Percentiles rank a stretch among this genome's conserved stretches.
Conservation (phyloP, 352 stramenopile species). For the Elongisporangium prolatum region DNA sequence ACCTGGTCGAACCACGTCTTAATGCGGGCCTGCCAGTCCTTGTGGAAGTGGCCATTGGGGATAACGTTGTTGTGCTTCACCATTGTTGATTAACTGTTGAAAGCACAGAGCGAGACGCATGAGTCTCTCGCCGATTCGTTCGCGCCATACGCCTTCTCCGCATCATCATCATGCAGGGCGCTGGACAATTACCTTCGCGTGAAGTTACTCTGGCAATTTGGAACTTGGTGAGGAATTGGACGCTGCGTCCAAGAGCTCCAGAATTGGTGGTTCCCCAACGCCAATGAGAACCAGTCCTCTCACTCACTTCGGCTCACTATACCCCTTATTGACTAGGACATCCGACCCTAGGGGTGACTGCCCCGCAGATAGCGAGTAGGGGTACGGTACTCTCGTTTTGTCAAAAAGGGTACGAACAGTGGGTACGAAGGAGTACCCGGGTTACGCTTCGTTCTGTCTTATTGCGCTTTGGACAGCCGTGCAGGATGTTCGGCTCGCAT, state of each 20-base stretch:
- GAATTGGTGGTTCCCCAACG: constrained; percentile 85
- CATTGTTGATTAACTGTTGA: constrained; percentile 80
- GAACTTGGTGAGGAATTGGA: constrained; percentile 69
- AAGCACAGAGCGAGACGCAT: constrained; percentile 4
- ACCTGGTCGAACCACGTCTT: constrained; percentile 97
- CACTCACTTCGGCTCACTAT: constrained; percentile 65
- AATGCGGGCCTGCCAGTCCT: constrained; percentile 98
- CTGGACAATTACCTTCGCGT: constrained; percentile 62
- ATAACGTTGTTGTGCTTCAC: constrained; percentile 99
- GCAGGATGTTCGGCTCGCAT: constrained; percentile 16
- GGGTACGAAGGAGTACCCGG: not conserved
- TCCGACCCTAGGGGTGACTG: not conserved
- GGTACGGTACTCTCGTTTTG: not conserved
- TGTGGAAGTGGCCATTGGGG: constrained; percentile 99
- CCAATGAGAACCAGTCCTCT: constrained; percentile 68
- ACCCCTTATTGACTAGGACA: not conserved
- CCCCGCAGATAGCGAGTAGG: not conserved
- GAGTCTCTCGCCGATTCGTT: constrained; percentile 2
- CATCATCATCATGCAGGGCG: not conserved
- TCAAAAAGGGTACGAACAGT: not conserved
- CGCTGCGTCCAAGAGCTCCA: constrained; percentile 13
- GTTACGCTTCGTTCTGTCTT: not conserved
- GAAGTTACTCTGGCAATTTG: constrained; percentile 86
- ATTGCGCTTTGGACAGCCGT: not conserved
- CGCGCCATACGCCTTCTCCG: not conserved